Percentiles rank a stretch among this genome's conserved stretches.
phyloP scores from a whole-genome alignment of 116 monocot genomes.

The Papilionanthe hybrid region DNA sequence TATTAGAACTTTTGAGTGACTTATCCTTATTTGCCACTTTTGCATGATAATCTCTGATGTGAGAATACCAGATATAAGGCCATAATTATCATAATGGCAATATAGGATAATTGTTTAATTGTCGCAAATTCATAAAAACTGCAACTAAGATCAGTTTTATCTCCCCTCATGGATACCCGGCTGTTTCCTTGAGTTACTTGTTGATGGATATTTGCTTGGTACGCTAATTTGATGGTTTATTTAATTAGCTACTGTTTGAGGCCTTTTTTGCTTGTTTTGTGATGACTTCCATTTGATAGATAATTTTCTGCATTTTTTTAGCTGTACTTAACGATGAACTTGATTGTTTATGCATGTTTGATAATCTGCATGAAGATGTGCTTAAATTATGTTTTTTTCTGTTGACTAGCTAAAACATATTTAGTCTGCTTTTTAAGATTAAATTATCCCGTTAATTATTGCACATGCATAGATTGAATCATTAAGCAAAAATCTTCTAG shows the following conservation, averaged over 20 bases:
- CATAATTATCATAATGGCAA: background rate
- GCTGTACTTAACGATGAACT: background rate
- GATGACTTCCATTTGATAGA: background rate
- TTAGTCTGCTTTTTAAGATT: background rate
- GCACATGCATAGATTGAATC: background rate
- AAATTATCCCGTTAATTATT: background rate
- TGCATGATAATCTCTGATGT: background rate
- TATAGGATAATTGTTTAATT: background rate
- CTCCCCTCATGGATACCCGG: background rate
- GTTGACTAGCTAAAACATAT: background rate
- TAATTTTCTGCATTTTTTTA: background rate
- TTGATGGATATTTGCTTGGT: background rate
- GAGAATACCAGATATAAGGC: background rate
- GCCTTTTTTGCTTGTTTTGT: background rate
- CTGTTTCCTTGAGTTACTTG: background rate
- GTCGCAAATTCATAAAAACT: background rate
- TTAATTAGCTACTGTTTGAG: background rate
- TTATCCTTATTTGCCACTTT: background rate
- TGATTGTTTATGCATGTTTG: no score
- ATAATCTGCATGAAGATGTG: background rate
- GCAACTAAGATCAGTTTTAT: background rate
- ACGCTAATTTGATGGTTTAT: background rate
- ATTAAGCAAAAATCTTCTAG: background rate
- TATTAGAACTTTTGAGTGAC: background rate
- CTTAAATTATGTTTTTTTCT: background rate